Base-by-base conservation (phyloP, 345 rosid genomes). In the Triadica sebifera region DNA sequence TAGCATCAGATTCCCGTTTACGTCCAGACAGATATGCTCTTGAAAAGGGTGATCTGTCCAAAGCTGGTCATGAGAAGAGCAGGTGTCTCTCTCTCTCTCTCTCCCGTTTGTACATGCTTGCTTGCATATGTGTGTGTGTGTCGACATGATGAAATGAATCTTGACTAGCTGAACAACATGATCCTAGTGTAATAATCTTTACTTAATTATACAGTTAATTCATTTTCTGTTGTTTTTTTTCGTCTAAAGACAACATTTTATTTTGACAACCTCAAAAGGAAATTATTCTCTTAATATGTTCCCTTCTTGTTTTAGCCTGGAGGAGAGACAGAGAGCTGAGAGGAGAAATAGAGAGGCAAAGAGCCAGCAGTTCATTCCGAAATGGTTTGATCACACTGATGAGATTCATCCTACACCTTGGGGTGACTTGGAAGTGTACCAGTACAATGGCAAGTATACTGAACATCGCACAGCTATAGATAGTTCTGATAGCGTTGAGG, bases 281-380 rank as follows among this genome's bases (percentile, higher is more conserved):
- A 29, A 29, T 29, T 4, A 39, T 43, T 20, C 24, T 1, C 4
- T 68, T 51, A 5, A 29, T 24, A 5, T 41, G 41, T 6, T 69
- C 29, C 29, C 25, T 65, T 61, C 47, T 45, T 37, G n/a, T 59
- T 75, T 43, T 52, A 84, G 87, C 38, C 79, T 84, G 81, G 91
- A 88, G 79, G 97, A 92, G 88, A 88, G 87, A 67, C 97, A 92
- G 69, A 85, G 97, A 81, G 88, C 93, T 24, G 97, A 92, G 78
- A 92, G 85, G 87, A 84, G 81, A 83, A 83, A 45, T 71, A 85
- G 95, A 2, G 93, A 90, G 86, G 89, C 84, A 10, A 87, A 83
- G 57, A 87, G 86, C 50, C 86, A 89, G 37, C 74, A 84, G 53
- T 90, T 87, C 68, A 81, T 83, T 0, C 87, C 97, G 11, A 87